phyloP scores from a whole-genome alignment of 2,329 filamentous ascomycete species.

The Stylonectria norvegica region DNA sequence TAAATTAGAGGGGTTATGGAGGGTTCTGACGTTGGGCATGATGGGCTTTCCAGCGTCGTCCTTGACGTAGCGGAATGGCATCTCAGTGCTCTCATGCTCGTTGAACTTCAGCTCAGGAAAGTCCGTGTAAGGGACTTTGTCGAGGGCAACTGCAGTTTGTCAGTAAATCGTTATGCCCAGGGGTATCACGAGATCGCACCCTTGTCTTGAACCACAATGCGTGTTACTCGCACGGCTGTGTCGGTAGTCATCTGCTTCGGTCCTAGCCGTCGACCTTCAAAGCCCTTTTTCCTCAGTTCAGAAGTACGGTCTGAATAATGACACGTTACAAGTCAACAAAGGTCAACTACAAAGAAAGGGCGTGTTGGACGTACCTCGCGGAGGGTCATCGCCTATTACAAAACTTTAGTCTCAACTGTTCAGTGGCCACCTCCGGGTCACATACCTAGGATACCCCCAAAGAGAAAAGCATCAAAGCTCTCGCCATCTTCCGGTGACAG shows the following conservation, averaged over 20 bases:
- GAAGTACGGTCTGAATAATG: conserved; percentile 75
- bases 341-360: conserved; percentile 5
- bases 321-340: conserved; percentile 13
- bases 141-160: conserved; percentile 61
- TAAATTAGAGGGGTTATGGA: too few relatives aligned
- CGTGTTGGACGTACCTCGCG: conserved; percentile 62
- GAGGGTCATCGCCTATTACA: conserved; percentile 79
- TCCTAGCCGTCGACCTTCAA: conserved; percentile 79
- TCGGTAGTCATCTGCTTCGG: conserved; percentile 98
- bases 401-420: conserved; percentile 11
- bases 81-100: conserved; percentile 89
- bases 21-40: conserved; percentile 75
- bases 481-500: conserved; percentile 79
- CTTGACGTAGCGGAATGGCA: conserved; percentile 96
- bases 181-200: conserved; percentile 48
- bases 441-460: conserved; percentile 90
- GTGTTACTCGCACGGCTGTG: conserved; percentile 89
- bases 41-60: conserved; percentile 71
- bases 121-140: conserved; percentile 78
- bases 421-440: conserved; percentile 7
- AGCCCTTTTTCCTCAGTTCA: conserved; percentile 93
- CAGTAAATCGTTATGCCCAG: conserved; percentile 6
- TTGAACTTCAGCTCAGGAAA: conserved; percentile 86
- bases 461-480: conserved; percentile 85
- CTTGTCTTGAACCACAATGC: conserved; percentile 81